phyloP scores from a whole-genome alignment of 768 basidiomycete species.

The Sporobolomyces pararoseus region DNA sequence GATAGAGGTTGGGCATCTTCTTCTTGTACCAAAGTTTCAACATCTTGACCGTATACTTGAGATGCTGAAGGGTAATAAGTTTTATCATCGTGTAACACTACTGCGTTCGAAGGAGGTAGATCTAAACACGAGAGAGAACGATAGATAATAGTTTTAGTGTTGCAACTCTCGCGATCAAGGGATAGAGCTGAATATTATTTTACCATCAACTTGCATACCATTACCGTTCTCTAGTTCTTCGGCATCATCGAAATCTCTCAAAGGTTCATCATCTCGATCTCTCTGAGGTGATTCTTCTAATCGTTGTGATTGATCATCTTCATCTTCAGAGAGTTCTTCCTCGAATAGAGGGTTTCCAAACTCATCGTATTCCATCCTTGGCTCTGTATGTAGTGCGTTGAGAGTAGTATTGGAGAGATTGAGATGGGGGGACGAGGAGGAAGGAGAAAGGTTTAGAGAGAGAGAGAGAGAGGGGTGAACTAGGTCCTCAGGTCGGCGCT shows the following conservation, averaged over 20 bases:
- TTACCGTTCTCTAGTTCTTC: conserved; percentile 56
- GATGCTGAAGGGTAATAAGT: conserved; percentile 91
- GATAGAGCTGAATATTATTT: neutral
- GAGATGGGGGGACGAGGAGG: neutral
- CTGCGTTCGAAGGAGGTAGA: conserved; percentile 61
- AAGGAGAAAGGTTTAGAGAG: neutral
- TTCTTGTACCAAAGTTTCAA: conserved; percentile 95
- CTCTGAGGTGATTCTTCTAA: conserved; percentile 53
- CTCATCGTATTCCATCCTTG: conserved; percentile 18
- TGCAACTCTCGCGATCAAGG: no score
- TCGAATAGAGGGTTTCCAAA: conserved; percentile 52
- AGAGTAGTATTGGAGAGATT: neutral
- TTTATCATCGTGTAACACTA: conserved; percentile 90
- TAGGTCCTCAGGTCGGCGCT: no score
- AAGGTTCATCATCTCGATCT: conserved; percentile 51
- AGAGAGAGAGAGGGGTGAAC: no score
- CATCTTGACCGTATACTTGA: conserved; percentile 87
- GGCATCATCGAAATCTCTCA: conserved; percentile 49
- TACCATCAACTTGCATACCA: conserved; percentile 82
- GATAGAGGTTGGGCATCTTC: conserved; percentile 93
- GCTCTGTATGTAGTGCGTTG: neutral
- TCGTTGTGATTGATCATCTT: conserved; percentile 77
- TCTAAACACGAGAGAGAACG: conserved; percentile 53
- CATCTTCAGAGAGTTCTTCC: conserved; percentile 54
- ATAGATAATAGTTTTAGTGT: neutral